Base-by-base conservation (phyloP, 331 rosid species). In the Acacia pycnantha region DNA sequence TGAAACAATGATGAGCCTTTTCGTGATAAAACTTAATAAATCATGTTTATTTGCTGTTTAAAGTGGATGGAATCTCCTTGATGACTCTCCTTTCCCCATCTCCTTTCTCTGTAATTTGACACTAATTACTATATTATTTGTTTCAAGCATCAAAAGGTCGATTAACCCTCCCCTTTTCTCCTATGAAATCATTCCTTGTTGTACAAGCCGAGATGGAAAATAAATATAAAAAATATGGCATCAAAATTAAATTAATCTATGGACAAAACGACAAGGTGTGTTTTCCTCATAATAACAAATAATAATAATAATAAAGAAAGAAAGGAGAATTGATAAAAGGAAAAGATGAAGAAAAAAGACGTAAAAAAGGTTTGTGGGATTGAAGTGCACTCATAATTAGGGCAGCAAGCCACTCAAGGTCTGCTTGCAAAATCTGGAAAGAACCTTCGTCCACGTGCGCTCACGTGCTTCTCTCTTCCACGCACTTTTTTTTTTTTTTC, bases 381-480 rank as follows among this genome's bases (percentile, higher is more conserved):
- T 37, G 41, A 37, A 37, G 41, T 37, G 41, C 77, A 74, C 68
- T 70, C 79, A 83, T 81, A 35, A 81, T 77, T 84, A 72, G n/a
- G 19, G 35, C 10, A 19, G 65, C 64, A 56, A 85, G 15, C 65
- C 11, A 1, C 54, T 14, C 7, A 22, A 58, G 65, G 65, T 0
- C 65, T 9, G 29, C 31, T 58, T 77, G 69, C 21, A 40, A 79
- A 70, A 77, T 68, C 81, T 76, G 77, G 77, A 82, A 82, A 80
- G 75, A 47, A 15, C 29, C 72, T 18, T 76, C 46, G 54, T 79
- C 73, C 92, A 85, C 92, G 72, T 89, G 89, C 85, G 79, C 69
- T 54, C 88, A 83, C 82, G 84, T 89, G 92, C 54, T 64, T 53
- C 76, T 73, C 80, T 35, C 43, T 29, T 6, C 69, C 69, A 14